Evolutionary conservation across 2,329 filamentous ascomycete genomes (phyloP), one percentile per base, ranked within the genome.

Genomic region (Xylariales sp.): DNA sequence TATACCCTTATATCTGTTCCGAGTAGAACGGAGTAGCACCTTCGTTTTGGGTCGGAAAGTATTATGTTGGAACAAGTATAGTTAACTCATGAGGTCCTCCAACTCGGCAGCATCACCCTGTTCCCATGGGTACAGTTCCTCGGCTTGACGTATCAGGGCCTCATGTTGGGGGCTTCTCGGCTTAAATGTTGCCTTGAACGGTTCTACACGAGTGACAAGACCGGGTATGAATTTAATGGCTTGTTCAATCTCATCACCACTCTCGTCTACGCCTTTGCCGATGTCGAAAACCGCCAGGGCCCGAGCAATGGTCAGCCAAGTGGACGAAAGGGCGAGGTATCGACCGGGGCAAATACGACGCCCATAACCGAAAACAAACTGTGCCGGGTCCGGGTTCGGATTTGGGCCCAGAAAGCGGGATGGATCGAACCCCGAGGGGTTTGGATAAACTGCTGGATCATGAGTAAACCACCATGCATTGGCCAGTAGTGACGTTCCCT

Each of bases 391-490:
- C 0, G 75, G 78, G 16, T 77, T 75, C 0, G 75, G 74, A 1
- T 74, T 65, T 5, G 76, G 73, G 9, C 69, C 72, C 0, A 82
- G 70, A 68, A 73, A 81, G 0, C 80, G 73, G 0, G 77, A 76
- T 0, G 79, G 80, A 23, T 79, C 70, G 28, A 82, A 82, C 1
- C 36, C 10, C 5, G 66, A 68, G 0, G 80, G 80, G 10, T 79
- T 60, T 0, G 86, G 83, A 76, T 93, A 93, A 1, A 87, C 88
- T 43, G 89, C 87, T 1, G 88, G 86, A 73, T 93, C 91, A 77
- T 93, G 91, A 30, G 90, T 85, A 12, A 80, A 73, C 71, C 71
- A 60, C 50, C 57, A 65, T 32, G 56, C 18, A 28, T 61, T 65
- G 9, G 56, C 48, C 14, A 65, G 36, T 10, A 65, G 1, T 18